A percentile compares a stretch with the other conserved stretches of the same genome.
phyloP scores from a whole-genome alignment of 164 flowering plant species.

The Akebia trifoliata region DNA sequence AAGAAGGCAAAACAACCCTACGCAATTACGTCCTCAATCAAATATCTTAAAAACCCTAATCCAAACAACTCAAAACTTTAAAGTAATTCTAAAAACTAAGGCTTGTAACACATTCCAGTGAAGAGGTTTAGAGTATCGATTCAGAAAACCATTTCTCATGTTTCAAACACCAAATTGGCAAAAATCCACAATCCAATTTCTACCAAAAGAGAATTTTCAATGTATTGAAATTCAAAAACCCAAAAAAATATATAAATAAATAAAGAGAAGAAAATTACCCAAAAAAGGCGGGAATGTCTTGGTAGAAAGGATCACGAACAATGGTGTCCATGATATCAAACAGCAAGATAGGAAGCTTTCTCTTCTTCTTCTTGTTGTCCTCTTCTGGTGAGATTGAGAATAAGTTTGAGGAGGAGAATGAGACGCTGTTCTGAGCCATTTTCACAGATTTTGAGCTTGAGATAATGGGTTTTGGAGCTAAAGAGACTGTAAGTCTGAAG shows the following conservation, averaged over 20 bases:
- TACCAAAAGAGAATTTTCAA: too few species aligned
- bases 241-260: background rate
- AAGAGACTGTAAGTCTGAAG: constrained; percentile 9
- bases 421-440: constrained; percentile 11
- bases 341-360: constrained; percentile 74
- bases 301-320: constrained; percentile 90
- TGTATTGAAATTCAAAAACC: too few species aligned
- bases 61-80: too few species aligned
- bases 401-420: background rate
- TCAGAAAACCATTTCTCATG: too few species aligned
- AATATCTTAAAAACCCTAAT: too few species aligned
- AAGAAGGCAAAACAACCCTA: too few species aligned
- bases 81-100: too few species aligned
- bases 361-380: constrained; percentile 5
- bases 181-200: background rate
- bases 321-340: constrained; percentile 92
- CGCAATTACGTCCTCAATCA: too few species aligned
- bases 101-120: too few species aligned
- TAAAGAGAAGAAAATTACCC: constrained; percentile 33
- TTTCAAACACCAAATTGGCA: too few species aligned
- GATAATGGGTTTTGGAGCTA: constrained; percentile 2
- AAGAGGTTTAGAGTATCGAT: too few species aligned
- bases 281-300: constrained; percentile 83
- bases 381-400: background rate
- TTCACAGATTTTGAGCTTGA: constrained; percentile 9